Evolutionary conservation across 345 rosid genomes (phyloP), one percentile per base, ranked within the genome.

Genomic region (Syzygium aqueum): DNA sequence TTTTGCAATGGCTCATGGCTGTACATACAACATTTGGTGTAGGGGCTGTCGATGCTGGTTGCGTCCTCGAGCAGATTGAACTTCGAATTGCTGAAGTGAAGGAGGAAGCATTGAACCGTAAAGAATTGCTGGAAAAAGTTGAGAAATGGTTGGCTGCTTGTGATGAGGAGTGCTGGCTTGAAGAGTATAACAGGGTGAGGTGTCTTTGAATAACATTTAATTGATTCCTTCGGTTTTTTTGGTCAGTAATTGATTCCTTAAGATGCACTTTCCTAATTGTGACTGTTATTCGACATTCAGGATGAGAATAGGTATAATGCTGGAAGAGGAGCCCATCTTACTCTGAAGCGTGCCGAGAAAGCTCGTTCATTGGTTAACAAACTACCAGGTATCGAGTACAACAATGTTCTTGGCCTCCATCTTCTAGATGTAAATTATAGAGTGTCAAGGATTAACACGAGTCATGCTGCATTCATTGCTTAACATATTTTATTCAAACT

Each of bases 141-240:
- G 99, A 98, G 92, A 98, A 96, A 91, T 98, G 99, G 99, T 88
- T 94, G 91, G 92, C 89, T 82, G 98, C 99, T 30, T 96, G 99
- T 85, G 99, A 98, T 52, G 99, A 98, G 89, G 99, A 98, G 89
- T 92, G 96, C 54, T 98, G 99, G 99, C 99, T 98, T 78, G 99
- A 98, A 90, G 99, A 98, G 90, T 96, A 98, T 86, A 96, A 96
- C 90, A 94, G 97, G 95, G 99, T 98, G 77, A 85, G 93, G 86
- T 87, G 86, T 89, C 77, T 43, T 80, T 19, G 65, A 51, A 54
- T 73, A 87, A 84, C 77, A 84, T 80, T 61, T n/a, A 51, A 54
- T 63, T 14, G 8, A 37, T 73, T 11, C 8, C 6, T 30, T 65
- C 8, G 28, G 40, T 37, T 67, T 43, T 51, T 73, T 8, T 61